Evolutionary conservation across 140 eudicot species (phyloP).

Genomic region (Senecio squalidus): DNA sequence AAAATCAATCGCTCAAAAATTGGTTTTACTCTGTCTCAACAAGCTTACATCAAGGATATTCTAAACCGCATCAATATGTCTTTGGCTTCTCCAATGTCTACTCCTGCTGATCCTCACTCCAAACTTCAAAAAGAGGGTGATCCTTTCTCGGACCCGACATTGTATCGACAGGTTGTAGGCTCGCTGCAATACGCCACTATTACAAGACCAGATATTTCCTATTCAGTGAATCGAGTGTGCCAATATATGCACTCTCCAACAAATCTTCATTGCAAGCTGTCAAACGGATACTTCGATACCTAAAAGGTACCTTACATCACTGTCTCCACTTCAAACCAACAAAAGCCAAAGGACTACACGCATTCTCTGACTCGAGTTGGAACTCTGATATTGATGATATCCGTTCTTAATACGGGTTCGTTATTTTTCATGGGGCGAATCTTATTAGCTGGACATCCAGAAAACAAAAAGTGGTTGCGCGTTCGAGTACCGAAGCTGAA

Average conservation of each 20-base stretch:
- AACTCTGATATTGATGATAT: background rate
- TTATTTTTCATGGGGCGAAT: background rate
- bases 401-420: background rate
- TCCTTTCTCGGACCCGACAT: background rate
- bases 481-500: background rate
- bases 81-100: background rate
- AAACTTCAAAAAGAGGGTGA: background rate
- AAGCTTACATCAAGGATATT: background rate
- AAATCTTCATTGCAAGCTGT: background rate
- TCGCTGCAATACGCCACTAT: background rate
- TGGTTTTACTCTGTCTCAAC: background rate
- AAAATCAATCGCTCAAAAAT: background rate
- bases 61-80: background rate
- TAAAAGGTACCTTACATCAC: background rate
- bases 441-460: background rate
- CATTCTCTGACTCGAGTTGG: background rate
- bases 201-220: too few species aligned
- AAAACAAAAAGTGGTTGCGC: background rate
- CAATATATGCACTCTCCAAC: background rate
- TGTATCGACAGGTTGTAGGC: background rate
- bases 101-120: background rate
- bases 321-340: background rate
- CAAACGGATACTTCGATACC: background rate
- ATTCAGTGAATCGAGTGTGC: background rate
- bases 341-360: background rate